Percentiles rank a stretch among this genome's conserved stretches.
phyloP scores from a whole-genome alignment of 2,329 filamentous ascomycete species.

The Polychaeton citri region DNA sequence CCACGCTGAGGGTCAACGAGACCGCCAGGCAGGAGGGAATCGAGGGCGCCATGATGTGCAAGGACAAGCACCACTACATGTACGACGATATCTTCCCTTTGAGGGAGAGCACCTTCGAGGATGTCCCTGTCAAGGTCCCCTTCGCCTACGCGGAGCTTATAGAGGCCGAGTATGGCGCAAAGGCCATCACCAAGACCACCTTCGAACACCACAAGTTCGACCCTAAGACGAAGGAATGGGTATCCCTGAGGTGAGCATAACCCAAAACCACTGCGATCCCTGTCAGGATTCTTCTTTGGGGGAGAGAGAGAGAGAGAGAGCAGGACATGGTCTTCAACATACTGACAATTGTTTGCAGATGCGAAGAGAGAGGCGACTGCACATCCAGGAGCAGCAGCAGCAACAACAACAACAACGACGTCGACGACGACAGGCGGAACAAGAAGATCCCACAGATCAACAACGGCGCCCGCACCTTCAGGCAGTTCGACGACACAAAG shows the following conservation, averaged over 20 bases:
- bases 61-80: constrained; percentile 43
- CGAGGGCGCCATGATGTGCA: constrained; percentile 37
- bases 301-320: too few relatives aligned
- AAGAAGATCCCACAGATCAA: constrained; percentile 46
- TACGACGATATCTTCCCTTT: constrained; percentile 45
- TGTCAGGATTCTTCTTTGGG: too few relatives aligned
- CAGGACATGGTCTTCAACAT: neutral
- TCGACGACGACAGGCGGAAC: constrained; percentile 21
- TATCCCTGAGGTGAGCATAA: constrained; percentile 7
- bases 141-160: constrained; percentile 43
- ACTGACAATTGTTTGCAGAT: neutral
- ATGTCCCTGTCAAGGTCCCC: constrained; percentile 39
- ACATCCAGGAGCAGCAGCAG: constrained; percentile 2
- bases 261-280: too few relatives aligned
- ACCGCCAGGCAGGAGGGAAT: constrained; percentile 25
- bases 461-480: too few relatives aligned
- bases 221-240: constrained; percentile 17
- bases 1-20: constrained; percentile 37
- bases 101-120: constrained; percentile 41
- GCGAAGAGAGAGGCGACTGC: neutral
- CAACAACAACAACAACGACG: constrained; percentile 22
- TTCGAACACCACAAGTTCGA: constrained; percentile 33
- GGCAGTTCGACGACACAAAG: too few relatives aligned
- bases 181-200: constrained; percentile 32
- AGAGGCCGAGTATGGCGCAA: constrained; percentile 40